Percentiles rank a stretch among this genome's conserved stretches.
These are phyloP conservation scores for Penicillium hesseltinei DNA, from an alignment of 2,329 filamentous ascomycete genomes.

Conservation along the genomic window DNA sequence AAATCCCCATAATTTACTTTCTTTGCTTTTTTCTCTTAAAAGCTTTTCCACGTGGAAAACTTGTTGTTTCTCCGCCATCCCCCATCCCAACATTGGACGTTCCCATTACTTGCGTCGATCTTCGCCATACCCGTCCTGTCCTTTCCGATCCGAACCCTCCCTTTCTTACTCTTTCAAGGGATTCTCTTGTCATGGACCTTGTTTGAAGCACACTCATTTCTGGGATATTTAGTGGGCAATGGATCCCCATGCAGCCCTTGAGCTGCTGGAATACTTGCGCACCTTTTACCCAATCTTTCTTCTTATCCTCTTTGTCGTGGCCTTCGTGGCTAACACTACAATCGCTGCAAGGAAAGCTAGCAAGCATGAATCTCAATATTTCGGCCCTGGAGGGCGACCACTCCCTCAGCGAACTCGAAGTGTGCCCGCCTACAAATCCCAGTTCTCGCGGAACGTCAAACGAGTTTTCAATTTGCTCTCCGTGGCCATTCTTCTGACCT, in stretches of 20 bases:
- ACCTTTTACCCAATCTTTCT: conserved; percentile 64
- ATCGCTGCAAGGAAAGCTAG: conserved; percentile 50
- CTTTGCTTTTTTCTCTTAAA: neutral
- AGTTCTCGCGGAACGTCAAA: conserved; percentile 66
- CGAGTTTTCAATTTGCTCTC: conserved; percentile 74
- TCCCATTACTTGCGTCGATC: conserved; percentile 18
- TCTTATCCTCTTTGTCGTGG: conserved; percentile 61
- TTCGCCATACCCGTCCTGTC: conserved; percentile 21
- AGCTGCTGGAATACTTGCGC: conserved; percentile 50
- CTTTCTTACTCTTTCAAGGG: conserved; percentile 10
- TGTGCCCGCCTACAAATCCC: conserved; percentile 49
- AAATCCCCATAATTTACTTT: neutral
- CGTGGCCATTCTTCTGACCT: conserved; percentile 67
- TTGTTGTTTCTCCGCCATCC: neutral
- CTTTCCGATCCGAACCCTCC: conserved; percentile 21
- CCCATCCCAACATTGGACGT: neutral
- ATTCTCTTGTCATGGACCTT: conserved; percentile 36
- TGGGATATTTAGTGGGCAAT: conserved; percentile 24
- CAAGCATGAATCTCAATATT: conserved; percentile 51
- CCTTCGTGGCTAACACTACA: conserved; percentile 63
- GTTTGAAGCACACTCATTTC: conserved; percentile 15
- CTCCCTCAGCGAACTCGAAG: conserved; percentile 65
- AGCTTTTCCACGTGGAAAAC: conserved; percentile 6
- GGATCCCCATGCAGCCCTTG: conserved; percentile 42
- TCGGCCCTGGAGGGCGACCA: conserved; percentile 85